Evolutionary conservation across 2,329 filamentous ascomycete genomes (phyloP), one percentile per base, ranked within the genome.

Genomic region (Zymoseptoria tritici): DNA sequence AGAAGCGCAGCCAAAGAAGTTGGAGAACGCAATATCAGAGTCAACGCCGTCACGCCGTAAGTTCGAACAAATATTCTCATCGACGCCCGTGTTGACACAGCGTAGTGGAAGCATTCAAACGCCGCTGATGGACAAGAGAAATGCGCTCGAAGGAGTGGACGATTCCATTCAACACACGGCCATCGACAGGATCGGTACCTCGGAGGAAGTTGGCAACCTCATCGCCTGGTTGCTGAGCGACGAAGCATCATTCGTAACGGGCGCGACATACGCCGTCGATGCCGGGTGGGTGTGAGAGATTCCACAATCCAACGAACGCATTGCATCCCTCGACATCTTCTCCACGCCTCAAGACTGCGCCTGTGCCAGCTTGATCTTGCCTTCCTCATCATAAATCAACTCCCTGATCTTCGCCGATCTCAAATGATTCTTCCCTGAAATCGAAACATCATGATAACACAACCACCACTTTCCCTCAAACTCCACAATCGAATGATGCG

Each of bases 401-500:
- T 91, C 88, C 75, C 83, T 82, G 60, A 87, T 83, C 80, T 91
- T 90, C 49, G 91, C 88, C 64, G 82, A 85, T 61, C 89, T 77
- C 74, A 92, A 70, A 72, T 92, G 88, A 68, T 87, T 84, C 56
- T 88, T 83, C 16, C 80, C 79, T 57, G 85, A 88, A 58, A 90
- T 72, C 70, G 84, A 83, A 61, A 85, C 85, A 75, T 91, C 89
- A 70, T 91, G 89, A 71, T 91, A 85, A 72, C 91, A 91, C 59
- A 92, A 72, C 74, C 84, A 91, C 83, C 88, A 91, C 64, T 80
- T 82, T 3, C 82, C 86, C 73, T 83, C 72, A 69, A 88, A 90
- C 77, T 91, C 87, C 9, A 87, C 86, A 65, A 92, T 87, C 2
- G 85, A 89, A 72, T 91, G 89, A 75, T 91, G 89, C 57, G 89